A percentile compares a stretch with the other conserved stretches of the same genome.
These are phyloP conservation scores for Massariosphaeria phaeospora DNA, from an alignment of 495 filamentous ascomycete species.

Conservation along the genomic window DNA sequence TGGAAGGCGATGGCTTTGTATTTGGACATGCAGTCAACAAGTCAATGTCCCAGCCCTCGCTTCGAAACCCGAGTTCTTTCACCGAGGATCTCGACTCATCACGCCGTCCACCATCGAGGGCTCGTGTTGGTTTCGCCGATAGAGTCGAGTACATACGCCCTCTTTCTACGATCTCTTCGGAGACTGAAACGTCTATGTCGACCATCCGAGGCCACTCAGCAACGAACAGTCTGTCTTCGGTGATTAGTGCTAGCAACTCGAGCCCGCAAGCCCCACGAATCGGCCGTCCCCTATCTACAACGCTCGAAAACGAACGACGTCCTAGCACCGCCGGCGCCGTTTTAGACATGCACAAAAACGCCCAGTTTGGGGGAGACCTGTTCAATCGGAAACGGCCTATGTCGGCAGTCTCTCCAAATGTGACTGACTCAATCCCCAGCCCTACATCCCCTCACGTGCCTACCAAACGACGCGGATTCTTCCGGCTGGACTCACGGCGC, in stretches of 20 bases:
- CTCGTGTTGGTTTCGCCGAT: slow-evolving; percentile 57
- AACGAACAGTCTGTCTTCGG: slow-evolving; percentile 59
- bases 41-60: slow-evolving; percentile 35
- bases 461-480: slow-evolving; percentile 33
- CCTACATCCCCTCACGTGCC: slow-evolving; percentile 25
- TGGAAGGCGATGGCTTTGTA: slow-evolving; percentile 38
- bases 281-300: slow-evolving; percentile 35
- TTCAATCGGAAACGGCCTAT: slow-evolving; percentile 36
- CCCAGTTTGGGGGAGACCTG: slow-evolving; percentile 19
- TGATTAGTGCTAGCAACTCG: slow-evolving; percentile 46
- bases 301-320: slow-evolving; percentile 39
- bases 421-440: slow-evolving; percentile 21
- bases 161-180: slow-evolving; percentile 66
- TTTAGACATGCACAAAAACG: slow-evolving; percentile 34
- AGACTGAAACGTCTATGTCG: slow-evolving; percentile 61
- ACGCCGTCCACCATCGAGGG: slow-evolving; percentile 44
- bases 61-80: slow-evolving; percentile 16
- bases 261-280: slow-evolving; percentile 37
- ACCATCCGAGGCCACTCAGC: slow-evolving; percentile 60
- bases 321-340: slow-evolving; percentile 54
- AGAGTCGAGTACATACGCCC: slow-evolving; percentile 65
- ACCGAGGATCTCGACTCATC: slow-evolving; percentile 31
- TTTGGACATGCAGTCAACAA: slow-evolving; percentile 27
- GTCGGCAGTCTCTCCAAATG: slow-evolving; percentile 28
- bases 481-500: slow-evolving; percentile 27